phyloP scores from a whole-genome alignment of 2,329 filamentous ascomycete genomes.

The Trichophyton verrucosum region DNA sequence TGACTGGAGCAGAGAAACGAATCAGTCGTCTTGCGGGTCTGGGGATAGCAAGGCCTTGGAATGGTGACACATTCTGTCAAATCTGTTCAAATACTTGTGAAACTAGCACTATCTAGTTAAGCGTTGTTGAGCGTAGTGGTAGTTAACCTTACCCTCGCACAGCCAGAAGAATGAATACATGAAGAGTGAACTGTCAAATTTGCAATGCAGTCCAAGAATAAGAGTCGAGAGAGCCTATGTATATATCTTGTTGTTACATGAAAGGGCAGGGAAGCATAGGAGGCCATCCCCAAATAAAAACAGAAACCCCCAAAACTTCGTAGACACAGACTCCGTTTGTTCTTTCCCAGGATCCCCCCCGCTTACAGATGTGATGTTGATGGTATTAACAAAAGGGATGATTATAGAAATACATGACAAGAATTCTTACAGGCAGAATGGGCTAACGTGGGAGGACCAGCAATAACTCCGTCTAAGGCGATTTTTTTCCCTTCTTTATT shows the following conservation, averaged over 20 bases:
- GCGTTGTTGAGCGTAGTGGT: too few relatives aligned
- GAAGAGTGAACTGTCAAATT: neutral
- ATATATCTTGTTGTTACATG: constrained; percentile 6
- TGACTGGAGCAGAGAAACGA: constrained; percentile 28
- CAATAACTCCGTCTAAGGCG: constrained; percentile 5
- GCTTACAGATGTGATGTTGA: constrained; percentile 3
- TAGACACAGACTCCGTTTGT: constrained; percentile 12
- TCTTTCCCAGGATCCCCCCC: constrained; percentile 8
- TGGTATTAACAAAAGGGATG: constrained; percentile 3
- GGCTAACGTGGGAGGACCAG: neutral
- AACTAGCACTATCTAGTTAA: too few relatives aligned
- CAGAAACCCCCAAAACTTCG: constrained; percentile 9
- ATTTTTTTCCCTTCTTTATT: constrained; percentile 12
- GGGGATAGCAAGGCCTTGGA: neutral
- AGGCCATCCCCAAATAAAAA: neutral
- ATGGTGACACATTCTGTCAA: neutral
- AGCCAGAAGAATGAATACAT: neutral
- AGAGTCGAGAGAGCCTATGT: constrained; percentile 13
- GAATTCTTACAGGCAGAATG: neutral
- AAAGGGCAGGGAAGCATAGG: constrained; percentile 1
- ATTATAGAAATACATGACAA: constrained; percentile 4
- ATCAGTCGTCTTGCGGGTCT: neutral
- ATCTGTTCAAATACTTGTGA: too few relatives aligned
- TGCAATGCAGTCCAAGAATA: neutral
- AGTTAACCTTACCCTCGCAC: too few relatives aligned